phyloP scores from a whole-genome alignment of 257 asterid genomes.

The Fraxinus americana region DNA sequence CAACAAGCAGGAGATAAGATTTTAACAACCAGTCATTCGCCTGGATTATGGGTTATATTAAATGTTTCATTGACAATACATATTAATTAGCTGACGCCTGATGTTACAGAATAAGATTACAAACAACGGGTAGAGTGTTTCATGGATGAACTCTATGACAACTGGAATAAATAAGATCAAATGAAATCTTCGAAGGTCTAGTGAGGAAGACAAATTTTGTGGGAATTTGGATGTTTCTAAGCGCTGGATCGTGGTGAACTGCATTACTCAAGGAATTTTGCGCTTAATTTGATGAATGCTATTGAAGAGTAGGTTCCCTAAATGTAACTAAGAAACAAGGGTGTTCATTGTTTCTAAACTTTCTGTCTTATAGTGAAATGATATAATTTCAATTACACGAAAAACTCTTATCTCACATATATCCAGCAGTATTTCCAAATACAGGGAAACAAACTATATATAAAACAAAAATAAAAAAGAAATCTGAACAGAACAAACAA shows the following conservation, averaged over 20 bases:
- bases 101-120: not conserved
- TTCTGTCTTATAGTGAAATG: not conserved
- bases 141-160: not conserved
- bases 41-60: not conserved
- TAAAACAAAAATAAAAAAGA: not conserved
- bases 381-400: too few species aligned
- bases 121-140: not conserved
- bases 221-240: not conserved
- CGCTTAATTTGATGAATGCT: not conserved
- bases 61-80: not conserved
- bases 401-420: not conserved
- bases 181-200: too few species aligned
- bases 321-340: not conserved
- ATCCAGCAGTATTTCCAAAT: not conserved
- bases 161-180: too few species aligned
- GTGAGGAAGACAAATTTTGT: too few species aligned
- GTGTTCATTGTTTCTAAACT: not conserved
- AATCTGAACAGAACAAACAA: not conserved
- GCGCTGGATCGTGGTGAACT: not conserved
- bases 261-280: not conserved
- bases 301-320: not conserved
- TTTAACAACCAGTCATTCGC: not conserved
- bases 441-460: not conserved
- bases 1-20: not conserved
- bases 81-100: not conserved